Conservation (phyloP, 345 rosid genomes). For the Capsella bursapastoris region DNA sequence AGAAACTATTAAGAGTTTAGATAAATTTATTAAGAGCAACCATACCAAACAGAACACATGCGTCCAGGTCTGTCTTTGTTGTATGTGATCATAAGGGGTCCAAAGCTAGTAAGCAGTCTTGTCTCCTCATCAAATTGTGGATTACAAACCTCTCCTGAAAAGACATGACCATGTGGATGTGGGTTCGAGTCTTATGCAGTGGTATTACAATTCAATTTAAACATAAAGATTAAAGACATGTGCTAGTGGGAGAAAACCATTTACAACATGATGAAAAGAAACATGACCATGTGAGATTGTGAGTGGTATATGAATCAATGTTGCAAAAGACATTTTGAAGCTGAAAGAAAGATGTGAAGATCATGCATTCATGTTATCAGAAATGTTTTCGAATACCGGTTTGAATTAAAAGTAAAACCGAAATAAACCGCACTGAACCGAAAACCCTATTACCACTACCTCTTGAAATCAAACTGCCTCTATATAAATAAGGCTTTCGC, state of each 20-base stretch:
- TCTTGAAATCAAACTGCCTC: not conserved
- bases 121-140: conserved; percentile 12
- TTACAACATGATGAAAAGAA: too few relatives aligned
- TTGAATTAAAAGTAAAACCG: too few relatives aligned
- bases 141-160: not conserved
- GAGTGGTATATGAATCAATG: too few relatives aligned
- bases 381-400: too few relatives aligned
- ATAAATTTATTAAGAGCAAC: not conserved
- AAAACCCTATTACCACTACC: too few relatives aligned
- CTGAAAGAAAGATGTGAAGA: too few relatives aligned
- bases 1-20: not conserved
- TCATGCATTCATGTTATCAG: too few relatives aligned
- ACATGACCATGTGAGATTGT: too few relatives aligned
- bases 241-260: not conserved
- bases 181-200: not conserved
- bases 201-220: not conserved
- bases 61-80: conserved; percentile 11
- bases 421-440: too few relatives aligned
- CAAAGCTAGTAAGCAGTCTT: not conserved
- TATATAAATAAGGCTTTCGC: not conserved
- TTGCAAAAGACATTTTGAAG: too few relatives aligned
- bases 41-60: conserved; percentile 21
- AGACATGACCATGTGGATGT: conserved; percentile 31
- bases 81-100: conserved; percentile 3
- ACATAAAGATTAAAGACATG: conserved; percentile 24